Conservation (phyloP, 192 early-diverging fungal genomes). For the Mortierella hygrophila region DNA sequence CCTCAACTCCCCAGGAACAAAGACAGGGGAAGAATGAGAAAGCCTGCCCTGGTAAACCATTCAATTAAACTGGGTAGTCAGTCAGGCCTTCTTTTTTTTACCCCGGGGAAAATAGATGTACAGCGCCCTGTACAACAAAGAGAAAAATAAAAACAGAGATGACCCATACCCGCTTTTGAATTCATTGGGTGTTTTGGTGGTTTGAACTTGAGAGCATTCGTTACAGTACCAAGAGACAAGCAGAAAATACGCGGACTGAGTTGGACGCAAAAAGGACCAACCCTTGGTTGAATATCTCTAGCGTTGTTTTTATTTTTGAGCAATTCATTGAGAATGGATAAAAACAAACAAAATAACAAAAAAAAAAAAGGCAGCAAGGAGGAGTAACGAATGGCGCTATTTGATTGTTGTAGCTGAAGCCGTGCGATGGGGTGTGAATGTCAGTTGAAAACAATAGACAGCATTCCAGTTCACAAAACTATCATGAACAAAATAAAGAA, state of each 20-base stretch:
- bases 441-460: too few species aligned
- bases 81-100: too few species aligned
- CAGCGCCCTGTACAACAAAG: too few species aligned
- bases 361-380: background rate
- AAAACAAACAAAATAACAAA: background rate
- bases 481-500: too few species aligned
- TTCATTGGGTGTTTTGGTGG: background rate
- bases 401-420: too few species aligned
- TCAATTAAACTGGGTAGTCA: too few species aligned
- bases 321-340: background rate
- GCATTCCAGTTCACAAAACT: too few species aligned
- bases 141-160: background rate
- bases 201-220: background rate
- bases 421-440: too few species aligned
- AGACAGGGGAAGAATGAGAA: too few species aligned
- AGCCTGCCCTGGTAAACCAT: too few species aligned
- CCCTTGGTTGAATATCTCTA: background rate
- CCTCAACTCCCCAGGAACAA: background rate
- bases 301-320: slow-evolving; percentile 1
- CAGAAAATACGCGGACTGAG: background rate
- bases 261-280: background rate
- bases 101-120: too few species aligned
- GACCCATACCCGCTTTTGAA: background rate
- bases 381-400: background rate
- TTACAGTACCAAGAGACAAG: background rate